A percentile compares a stretch with the other conserved stretches of the same genome.
These are phyloP conservation scores for Podospora sp. DNA, from an alignment of 495 filamentous ascomycete species.

Conservation along the genomic window DNA sequence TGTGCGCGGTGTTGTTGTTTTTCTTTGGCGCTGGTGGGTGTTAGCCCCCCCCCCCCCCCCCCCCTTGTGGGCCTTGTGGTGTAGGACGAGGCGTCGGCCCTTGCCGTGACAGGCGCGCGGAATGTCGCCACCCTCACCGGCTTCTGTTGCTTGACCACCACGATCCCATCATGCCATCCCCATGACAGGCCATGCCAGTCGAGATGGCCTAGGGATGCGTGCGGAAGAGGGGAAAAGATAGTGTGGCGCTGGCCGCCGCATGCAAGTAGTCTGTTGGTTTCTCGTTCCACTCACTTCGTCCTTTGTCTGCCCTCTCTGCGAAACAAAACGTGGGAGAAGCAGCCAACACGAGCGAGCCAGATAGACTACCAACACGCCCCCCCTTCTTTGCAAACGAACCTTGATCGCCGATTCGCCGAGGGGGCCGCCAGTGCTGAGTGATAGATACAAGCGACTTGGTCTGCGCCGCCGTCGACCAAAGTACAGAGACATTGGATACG, in stretches of 20 bases:
- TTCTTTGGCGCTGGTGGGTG: too few species aligned
- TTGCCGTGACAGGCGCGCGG: background rate
- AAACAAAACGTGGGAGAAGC: background rate
- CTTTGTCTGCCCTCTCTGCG: background rate
- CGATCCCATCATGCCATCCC: background rate
- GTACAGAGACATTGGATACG: background rate
- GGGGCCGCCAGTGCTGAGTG: constrained; percentile 1
- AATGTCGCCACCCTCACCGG: background rate
- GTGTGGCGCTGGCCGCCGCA: background rate
- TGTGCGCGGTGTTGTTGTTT: too few species aligned
- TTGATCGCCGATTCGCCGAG: background rate
- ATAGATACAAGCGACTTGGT: background rate
- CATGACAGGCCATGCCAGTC: background rate
- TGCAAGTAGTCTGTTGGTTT: background rate
- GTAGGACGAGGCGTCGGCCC: background rate
- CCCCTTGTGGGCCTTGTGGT: too few species aligned
- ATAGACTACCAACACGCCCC: background rate
- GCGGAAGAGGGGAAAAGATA: background rate
- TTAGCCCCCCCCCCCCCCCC: too few species aligned
- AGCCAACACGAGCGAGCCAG: background rate
- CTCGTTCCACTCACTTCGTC: background rate
- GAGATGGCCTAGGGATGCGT: background rate
- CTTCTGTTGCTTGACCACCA: background rate
- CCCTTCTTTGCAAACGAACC: background rate
- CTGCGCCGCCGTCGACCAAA: background rate